A percentile compares a stretch with the other conserved stretches of the same genome.
phyloP scores from a whole-genome alignment of 495 filamentous ascomycete species.

The Xylaria acuta region DNA sequence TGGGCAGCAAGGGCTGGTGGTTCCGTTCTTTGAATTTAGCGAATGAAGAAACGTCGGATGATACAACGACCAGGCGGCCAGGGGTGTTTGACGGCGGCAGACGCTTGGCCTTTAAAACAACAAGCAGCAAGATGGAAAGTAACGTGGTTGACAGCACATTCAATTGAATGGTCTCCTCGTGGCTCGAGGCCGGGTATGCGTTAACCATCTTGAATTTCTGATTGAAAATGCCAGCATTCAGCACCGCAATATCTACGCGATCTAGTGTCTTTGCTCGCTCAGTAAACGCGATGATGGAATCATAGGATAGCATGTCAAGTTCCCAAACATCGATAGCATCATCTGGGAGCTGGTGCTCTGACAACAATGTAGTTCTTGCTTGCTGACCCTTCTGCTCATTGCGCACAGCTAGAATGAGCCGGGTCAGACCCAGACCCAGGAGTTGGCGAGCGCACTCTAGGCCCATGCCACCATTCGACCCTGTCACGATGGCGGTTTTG shows the following conservation, averaged over 20 bases:
- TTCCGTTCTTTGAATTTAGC: constrained; percentile 44
- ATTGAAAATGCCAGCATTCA: constrained; percentile 53
- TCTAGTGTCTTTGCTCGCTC: constrained; percentile 38
- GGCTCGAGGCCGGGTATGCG: constrained; percentile 32
- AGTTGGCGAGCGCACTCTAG: constrained; percentile 54
- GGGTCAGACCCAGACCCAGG: constrained; percentile 43
- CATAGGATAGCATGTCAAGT: constrained; percentile 53
- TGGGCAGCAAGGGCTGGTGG: constrained; percentile 41
- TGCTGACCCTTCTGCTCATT: constrained; percentile 49
- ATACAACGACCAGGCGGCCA: constrained; percentile 43
- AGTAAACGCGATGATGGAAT: constrained; percentile 45
- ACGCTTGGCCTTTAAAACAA: constrained; percentile 41
- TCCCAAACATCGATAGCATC: constrained; percentile 53
- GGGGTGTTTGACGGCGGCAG: constrained; percentile 3
- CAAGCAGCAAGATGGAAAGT: constrained; percentile 42
- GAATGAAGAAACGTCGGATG: constrained; percentile 38
- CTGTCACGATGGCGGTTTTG: constrained; percentile 53
- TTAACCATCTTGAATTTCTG: neutral
- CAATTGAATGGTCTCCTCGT: constrained; percentile 55
- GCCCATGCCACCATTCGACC: constrained; percentile 58
- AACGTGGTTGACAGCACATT: constrained; percentile 58
- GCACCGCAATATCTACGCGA: constrained; percentile 50
- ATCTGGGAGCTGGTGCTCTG: constrained; percentile 27
- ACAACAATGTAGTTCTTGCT: constrained; percentile 33
- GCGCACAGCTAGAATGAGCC: constrained; percentile 60